Percentiles rank a stretch among this genome's conserved stretches.
phyloP scores from a whole-genome alignment of 2,329 filamentous ascomycete species.

The Pseudogymnoascus sp. region DNA sequence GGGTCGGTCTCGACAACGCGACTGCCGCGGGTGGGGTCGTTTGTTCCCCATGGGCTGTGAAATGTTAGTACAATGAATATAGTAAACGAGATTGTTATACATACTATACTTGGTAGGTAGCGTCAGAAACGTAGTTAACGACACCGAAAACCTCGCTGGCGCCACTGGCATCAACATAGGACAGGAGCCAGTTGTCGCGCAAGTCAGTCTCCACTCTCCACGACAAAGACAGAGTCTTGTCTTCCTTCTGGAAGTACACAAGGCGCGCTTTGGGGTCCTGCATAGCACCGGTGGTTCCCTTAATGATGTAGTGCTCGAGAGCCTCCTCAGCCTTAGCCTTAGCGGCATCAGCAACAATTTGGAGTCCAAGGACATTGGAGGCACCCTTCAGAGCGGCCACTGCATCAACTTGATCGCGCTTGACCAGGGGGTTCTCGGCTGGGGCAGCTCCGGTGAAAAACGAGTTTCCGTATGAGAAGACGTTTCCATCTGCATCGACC shows the following conservation, averaged over 20 bases:
- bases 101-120: conserved; percentile 47
- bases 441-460: conserved; percentile 40
- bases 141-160: conserved; percentile 44
- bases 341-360: conserved; percentile 27
- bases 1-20: conserved; percentile 41
- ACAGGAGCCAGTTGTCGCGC: conserved; percentile 49
- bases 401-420: conserved; percentile 37
- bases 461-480: conserved; percentile 51
- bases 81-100: conserved; percentile 14
- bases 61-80: conserved; percentile 14
- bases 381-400: conserved; percentile 34
- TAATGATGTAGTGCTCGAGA: conserved; percentile 38
- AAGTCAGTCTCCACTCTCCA: conserved; percentile 55
- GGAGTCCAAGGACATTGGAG: conserved; percentile 13
- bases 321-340: conserved; percentile 33
- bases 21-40: conserved; percentile 44
- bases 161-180: conserved; percentile 43
- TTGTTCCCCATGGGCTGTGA: conserved; percentile 42
- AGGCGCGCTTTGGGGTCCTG: conserved; percentile 48
- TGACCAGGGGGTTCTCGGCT: conserved; percentile 32
- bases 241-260: conserved; percentile 43
- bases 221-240: conserved; percentile 41
- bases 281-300: conserved; percentile 40
- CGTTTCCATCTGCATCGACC: conserved; percentile 44
- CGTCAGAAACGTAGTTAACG: conserved; percentile 50